phyloP scores from a whole-genome alignment of 768 basidiomycete genomes.

The Mycena vulgaris region DNA sequence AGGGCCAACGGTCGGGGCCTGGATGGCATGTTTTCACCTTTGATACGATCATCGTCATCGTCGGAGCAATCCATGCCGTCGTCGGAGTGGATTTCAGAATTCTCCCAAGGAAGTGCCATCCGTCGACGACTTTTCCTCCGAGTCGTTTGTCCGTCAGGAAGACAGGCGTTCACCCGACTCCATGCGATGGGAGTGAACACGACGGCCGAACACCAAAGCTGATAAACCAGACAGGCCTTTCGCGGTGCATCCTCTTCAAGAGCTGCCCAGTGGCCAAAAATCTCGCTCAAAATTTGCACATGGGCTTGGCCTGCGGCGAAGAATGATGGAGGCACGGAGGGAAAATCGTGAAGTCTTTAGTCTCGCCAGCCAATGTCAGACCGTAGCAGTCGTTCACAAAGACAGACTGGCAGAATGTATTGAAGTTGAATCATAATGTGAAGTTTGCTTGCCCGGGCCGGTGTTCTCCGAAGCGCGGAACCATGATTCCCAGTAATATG shows the following conservation, averaged over 20 bases:
- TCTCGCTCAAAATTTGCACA: conserved; percentile 10
- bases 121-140: not conserved
- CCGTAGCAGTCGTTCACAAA: too few relatives aligned
- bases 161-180: conserved; percentile 4
- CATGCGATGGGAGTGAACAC: conserved; percentile 12
- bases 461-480: too few relatives aligned
- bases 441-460: too few relatives aligned
- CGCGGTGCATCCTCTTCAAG: conserved; percentile 8
- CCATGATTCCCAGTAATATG: too few relatives aligned
- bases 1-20: conserved; percentile 12
- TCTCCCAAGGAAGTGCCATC: conserved; percentile 16
- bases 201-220: conserved; percentile 4
- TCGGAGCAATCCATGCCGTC: too few relatives aligned
- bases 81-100: too few relatives aligned
- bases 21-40: not conserved
- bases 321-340: not conserved
- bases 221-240: conserved; percentile 6
- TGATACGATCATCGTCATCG: not conserved
- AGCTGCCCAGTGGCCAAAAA: conserved; percentile 6
- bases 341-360: not conserved
- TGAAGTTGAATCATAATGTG: too few relatives aligned
- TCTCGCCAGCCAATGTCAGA: too few relatives aligned
- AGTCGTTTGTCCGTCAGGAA: conserved; percentile 2
- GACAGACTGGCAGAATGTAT: too few relatives aligned
- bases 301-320: conserved; percentile 13